phyloP scores from a whole-genome alignment of 164 flowering plant genomes.

The Chimonanthus salicifolius region DNA sequence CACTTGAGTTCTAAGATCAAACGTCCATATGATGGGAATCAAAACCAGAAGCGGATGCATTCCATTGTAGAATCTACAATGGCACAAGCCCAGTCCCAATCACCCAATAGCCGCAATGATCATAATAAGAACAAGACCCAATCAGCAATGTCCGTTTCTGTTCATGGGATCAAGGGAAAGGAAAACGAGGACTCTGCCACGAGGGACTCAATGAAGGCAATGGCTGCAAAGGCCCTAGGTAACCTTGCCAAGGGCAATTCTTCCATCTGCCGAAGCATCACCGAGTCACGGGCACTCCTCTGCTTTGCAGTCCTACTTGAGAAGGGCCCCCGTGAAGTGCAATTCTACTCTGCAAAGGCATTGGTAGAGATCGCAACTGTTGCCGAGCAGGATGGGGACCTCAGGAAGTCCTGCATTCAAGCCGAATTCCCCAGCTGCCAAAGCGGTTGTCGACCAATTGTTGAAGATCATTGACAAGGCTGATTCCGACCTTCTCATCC shows the following conservation, averaged over 20 bases:
- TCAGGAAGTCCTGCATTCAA: conserved; percentile 74
- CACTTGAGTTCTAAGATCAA: conserved; percentile 13
- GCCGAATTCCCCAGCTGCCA: conserved; percentile 79
- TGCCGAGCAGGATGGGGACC: conserved; percentile 52
- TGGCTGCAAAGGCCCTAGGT: conserved; percentile 82
- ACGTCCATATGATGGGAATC: conserved; percentile 34
- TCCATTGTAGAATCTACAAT: conserved; percentile 42
- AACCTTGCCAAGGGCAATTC: conserved; percentile 47
- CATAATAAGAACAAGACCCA: background rate
- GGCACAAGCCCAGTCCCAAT: conserved; percentile 12
- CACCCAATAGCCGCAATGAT: background rate
- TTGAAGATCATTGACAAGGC: conserved; percentile 44
- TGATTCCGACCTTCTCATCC: conserved; percentile 52
- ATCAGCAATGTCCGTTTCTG: conserved; percentile 18
- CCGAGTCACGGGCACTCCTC: conserved; percentile 70
- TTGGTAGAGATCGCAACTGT: conserved; percentile 69
- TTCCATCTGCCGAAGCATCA: conserved; percentile 54
- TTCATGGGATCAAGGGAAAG: conserved; percentile 58
- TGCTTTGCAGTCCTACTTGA: conserved; percentile 74
- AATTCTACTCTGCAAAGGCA: conserved; percentile 69
- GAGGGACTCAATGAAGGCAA: conserved; percentile 71
- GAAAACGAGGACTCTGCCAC: conserved; percentile 62
- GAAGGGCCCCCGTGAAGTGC: conserved; percentile 62
- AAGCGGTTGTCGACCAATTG: conserved; percentile 74
- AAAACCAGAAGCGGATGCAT: conserved; percentile 40